phyloP scores from a whole-genome alignment of 441 rosid genomes.

The Syzygium syzygioides region DNA sequence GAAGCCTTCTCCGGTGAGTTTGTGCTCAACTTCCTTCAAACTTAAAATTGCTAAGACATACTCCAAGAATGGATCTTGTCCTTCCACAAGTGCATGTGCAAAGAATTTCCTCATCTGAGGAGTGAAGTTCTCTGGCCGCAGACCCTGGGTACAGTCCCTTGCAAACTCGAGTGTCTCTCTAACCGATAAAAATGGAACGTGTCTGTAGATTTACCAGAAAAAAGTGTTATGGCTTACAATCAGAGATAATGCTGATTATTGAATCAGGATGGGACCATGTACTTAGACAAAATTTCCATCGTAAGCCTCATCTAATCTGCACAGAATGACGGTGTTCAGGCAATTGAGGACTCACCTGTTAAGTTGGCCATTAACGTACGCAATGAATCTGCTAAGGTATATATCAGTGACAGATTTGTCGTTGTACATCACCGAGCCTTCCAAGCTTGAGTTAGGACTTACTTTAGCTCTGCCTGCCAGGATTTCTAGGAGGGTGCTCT shows the following conservation, averaged over 20 bases:
- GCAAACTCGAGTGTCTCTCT: conserved; percentile 28
- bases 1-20: conserved; percentile 21
- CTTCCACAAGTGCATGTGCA: conserved; percentile 29
- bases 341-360: conserved; percentile 8
- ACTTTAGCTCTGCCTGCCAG: not conserved
- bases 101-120: conserved; percentile 31
- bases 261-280: not conserved
- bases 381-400: conserved; percentile 19
- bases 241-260: not conserved
- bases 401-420: conserved; percentile 17
- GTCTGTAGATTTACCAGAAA: conserved; percentile 12
- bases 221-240: not conserved
- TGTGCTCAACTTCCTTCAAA: conserved; percentile 19
- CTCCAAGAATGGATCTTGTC: conserved; percentile 27
- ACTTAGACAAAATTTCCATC: not conserved
- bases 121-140: conserved; percentile 22
- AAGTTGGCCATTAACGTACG: conserved; percentile 20
- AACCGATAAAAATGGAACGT: conserved; percentile 26
- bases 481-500: not conserved
- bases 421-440: conserved; percentile 16
- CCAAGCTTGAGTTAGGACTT: conserved; percentile 2
- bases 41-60: conserved; percentile 17
- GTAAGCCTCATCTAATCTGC: not conserved
- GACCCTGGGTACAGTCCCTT: conserved; percentile 28
- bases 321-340: not conserved